A percentile compares a stretch with the other conserved stretches of the same genome.
phyloP scores from a whole-genome alignment of 306 rosid species.

The Medicago arabica region DNA sequence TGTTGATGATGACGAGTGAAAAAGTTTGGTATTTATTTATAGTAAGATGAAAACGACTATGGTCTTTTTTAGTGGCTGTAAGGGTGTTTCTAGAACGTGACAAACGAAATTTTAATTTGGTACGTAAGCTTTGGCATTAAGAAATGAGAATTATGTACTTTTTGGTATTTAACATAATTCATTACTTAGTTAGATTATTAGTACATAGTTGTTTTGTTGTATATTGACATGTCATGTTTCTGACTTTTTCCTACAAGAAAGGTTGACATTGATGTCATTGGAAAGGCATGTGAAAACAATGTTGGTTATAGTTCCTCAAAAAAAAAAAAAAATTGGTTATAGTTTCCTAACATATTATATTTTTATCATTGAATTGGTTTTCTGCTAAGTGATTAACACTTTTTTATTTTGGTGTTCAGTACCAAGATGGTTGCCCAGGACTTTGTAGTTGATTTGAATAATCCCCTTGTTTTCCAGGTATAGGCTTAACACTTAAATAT shows the following conservation, averaged over 20 bases:
- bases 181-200: not conserved
- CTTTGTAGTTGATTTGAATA: conserved; percentile 81
- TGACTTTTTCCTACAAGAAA: conserved; percentile 9
- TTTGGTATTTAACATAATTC: conserved; percentile 6
- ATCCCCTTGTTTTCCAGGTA: conserved; percentile 96
- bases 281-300: conserved; percentile 20
- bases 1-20: conserved; percentile 29
- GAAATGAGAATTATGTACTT: conserved; percentile 10
- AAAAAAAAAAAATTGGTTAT: no score
- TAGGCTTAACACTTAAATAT: not conserved
- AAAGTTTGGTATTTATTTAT: conserved; percentile 27
- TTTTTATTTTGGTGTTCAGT: conserved; percentile 35
- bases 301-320: conserved; percentile 21
- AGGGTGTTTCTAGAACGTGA: conserved; percentile 32
- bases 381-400: conserved; percentile 21
- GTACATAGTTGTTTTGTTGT: conserved; percentile 13
- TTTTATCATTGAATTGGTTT: conserved; percentile 9
- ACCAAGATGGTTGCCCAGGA: conserved; percentile 77
- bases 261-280: conserved; percentile 35
- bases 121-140: conserved; percentile 30
- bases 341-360: conserved; percentile 12
- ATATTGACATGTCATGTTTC: not conserved
- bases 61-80: conserved; percentile 39
- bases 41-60: conserved; percentile 41
- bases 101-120: conserved; percentile 4